Percentiles rank a stretch among this genome's conserved stretches.
Conservation (phyloP, 768 basidiomycete species). For the Boletus rex-veris region DNA sequence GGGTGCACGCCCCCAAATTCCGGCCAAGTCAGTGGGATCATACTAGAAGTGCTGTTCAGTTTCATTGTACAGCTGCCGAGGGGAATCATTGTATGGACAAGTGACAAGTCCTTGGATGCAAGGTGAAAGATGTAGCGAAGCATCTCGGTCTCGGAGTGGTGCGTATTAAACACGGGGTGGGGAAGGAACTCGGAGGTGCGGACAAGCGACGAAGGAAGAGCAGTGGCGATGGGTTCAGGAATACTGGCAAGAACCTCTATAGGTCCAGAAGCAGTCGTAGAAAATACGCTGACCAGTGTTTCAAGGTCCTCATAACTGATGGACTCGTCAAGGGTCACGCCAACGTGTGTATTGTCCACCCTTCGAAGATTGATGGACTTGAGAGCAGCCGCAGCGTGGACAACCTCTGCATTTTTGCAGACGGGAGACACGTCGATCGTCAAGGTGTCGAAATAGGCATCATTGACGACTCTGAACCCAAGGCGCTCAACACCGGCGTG, state of each 20-base stretch:
- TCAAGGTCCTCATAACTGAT: slow-evolving; percentile 73
- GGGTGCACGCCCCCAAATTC: slow-evolving; percentile 91
- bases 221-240: slow-evolving; percentile 36
- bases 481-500: slow-evolving; percentile 60
- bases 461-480: slow-evolving; percentile 71
- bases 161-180: slow-evolving; percentile 92
- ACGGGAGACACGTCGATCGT: slow-evolving; percentile 69
- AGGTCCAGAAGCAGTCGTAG: slow-evolving; percentile 53
- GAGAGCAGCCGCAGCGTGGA: slow-evolving; percentile 66
- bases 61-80: slow-evolving; percentile 98
- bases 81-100: slow-evolving; percentile 95
- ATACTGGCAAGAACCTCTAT: slow-evolving; percentile 47
- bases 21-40: slow-evolving; percentile 94
- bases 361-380: slow-evolving; percentile 81
- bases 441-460: slow-evolving; percentile 87
- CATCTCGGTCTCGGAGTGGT: slow-evolving; percentile 99
- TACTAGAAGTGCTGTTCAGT: slow-evolving; percentile 95
- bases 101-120: slow-evolving; percentile 89
- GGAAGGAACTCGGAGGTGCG: slow-evolving; percentile 71
- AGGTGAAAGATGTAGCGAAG: slow-evolving; percentile 93
- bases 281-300: slow-evolving; percentile 77
- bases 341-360: slow-evolving; percentile 72
- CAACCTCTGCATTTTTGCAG: slow-evolving; percentile 49
- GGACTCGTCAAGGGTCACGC: slow-evolving; percentile 92
- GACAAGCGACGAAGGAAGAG: slow-evolving; percentile 52